Percentiles rank a stretch among this genome's conserved stretches.
These are phyloP conservation scores for Oryza punctata DNA, from an alignment of 176 grass and related monocot genomes.

Conservation along the genomic window DNA sequence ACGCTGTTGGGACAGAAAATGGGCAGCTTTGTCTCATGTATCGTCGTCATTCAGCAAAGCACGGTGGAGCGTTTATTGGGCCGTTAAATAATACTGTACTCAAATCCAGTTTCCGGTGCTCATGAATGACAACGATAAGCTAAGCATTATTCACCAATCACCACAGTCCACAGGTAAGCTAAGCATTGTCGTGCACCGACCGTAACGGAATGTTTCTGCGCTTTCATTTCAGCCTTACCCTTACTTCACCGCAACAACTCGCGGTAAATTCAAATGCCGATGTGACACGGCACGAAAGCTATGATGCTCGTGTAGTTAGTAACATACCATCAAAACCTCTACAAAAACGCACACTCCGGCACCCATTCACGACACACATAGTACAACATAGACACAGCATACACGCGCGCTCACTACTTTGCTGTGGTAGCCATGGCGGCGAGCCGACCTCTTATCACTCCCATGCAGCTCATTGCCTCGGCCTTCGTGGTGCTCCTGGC, in stretches of 20 bases:
- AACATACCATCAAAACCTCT: not conserved
- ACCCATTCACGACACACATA: not conserved
- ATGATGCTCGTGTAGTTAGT: not conserved
- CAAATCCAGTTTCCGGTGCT: too few relatives aligned
- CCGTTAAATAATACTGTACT: not conserved
- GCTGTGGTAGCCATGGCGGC: constrained; percentile 30
- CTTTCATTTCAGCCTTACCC: constrained; percentile 15
- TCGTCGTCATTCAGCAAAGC: constrained; percentile 22
- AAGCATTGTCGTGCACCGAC: not conserved
- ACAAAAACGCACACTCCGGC: constrained; percentile 15
- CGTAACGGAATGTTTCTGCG: not conserved
- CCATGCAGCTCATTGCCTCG: constrained; percentile 12
- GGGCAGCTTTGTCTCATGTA: not conserved
- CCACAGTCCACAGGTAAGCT: not conserved
- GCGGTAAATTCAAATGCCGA: constrained; percentile 26
- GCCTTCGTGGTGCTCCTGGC: constrained; percentile 12
- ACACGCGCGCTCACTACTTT: not conserved
- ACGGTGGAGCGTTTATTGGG: constrained; percentile 2
- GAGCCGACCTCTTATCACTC: not conserved
- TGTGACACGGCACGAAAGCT: constrained; percentile 33
- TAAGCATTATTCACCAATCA: too few relatives aligned
- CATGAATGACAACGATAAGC: too few relatives aligned
- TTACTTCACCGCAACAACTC: not conserved
- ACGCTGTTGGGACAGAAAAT: not conserved
- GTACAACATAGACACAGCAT: not conserved